Evolutionary conservation across 441 rosid species (phyloP).

Genomic region (Macaranga tanarius): DNA sequence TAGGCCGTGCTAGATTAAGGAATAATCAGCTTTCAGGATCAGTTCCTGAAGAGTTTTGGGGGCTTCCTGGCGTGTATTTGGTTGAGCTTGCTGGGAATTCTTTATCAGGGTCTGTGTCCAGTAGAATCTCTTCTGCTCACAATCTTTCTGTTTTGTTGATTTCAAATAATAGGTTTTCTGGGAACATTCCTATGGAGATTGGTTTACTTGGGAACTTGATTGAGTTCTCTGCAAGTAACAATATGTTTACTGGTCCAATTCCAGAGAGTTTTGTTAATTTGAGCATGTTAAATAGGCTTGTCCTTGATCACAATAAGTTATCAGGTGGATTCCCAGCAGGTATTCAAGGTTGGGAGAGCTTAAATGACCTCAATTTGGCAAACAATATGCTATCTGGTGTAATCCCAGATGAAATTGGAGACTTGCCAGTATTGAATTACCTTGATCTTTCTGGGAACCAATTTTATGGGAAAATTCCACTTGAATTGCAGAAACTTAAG

Average conservation of each 20-base stretch:
- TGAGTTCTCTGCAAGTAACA: conserved; percentile 60
- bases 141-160: conserved; percentile 64
- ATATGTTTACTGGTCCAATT: conserved; percentile 62
- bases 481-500: conserved; percentile 68
- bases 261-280: conserved; percentile 64
- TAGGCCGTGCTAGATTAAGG: conserved; percentile 65
- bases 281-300: conserved; percentile 54
- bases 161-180: conserved; percentile 63
- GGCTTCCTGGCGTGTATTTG: conserved; percentile 73
- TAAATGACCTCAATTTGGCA: conserved; percentile 78
- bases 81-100: conserved; percentile 61
- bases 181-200: conserved; percentile 62
- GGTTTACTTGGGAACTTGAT: conserved; percentile 59
- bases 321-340: conserved; percentile 64
- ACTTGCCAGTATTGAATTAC: conserved; percentile 76
- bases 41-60: conserved; percentile 78
- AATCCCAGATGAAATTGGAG: conserved; percentile 70
- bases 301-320: conserved; percentile 60
- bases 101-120: conserved; percentile 65
- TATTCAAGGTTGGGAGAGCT: conserved; percentile 61
- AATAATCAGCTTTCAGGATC: conserved; percentile 62
- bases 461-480: conserved; percentile 66
- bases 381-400: conserved; percentile 56
- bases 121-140: conserved; percentile 52
- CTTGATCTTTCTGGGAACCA: conserved; percentile 81